phyloP scores from a whole-genome alignment of 148 eudicot genomes.

The Euryodendron excelsum region DNA sequence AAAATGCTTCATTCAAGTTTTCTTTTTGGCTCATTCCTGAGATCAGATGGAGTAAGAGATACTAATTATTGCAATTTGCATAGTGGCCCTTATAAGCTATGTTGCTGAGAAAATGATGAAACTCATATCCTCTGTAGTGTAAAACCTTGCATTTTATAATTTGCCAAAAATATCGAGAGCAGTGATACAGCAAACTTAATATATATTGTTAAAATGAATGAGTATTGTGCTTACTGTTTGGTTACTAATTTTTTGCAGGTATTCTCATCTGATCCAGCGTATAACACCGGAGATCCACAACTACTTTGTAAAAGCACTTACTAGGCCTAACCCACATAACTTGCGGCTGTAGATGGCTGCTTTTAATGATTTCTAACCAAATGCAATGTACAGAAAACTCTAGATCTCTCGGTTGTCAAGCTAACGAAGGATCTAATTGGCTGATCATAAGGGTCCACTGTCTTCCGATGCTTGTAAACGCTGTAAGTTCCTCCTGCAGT shows the following conservation, averaged over 20 bases:
- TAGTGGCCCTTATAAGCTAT: neutral
- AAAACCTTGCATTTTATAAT: neutral
- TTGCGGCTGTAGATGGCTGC: conserved; percentile 33
- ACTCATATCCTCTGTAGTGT: neutral
- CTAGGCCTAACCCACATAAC: conserved; percentile 34
- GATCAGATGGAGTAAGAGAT: neutral
- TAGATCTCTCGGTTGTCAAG: conserved; percentile 13
- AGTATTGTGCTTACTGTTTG: neutral
- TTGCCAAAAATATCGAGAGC: neutral
- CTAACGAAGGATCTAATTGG: conserved; percentile 13
- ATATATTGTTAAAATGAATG: neutral
- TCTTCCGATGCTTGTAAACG: conserved; percentile 14
- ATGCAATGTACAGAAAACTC: conserved; percentile 31
- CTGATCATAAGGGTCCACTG: conserved; percentile 11
- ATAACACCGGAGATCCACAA: conserved; percentile 68
- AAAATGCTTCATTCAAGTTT: neutral
- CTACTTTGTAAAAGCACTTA: conserved; percentile 54
- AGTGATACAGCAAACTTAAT: no score
- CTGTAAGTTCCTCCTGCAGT: conserved; percentile 16
- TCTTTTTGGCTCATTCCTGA: neutral
- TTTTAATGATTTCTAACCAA: conserved; percentile 16
- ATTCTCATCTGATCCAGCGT: conserved; percentile 52
- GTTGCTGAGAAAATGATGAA: neutral
- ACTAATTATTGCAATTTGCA: neutral
- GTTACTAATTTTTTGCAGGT: conserved; percentile 43